A percentile compares a stretch with the other conserved stretches of the same genome.
Conservation (phyloP, 225 moss, liverwort and hornwort species). For the Physcomitrium patens region DNA sequence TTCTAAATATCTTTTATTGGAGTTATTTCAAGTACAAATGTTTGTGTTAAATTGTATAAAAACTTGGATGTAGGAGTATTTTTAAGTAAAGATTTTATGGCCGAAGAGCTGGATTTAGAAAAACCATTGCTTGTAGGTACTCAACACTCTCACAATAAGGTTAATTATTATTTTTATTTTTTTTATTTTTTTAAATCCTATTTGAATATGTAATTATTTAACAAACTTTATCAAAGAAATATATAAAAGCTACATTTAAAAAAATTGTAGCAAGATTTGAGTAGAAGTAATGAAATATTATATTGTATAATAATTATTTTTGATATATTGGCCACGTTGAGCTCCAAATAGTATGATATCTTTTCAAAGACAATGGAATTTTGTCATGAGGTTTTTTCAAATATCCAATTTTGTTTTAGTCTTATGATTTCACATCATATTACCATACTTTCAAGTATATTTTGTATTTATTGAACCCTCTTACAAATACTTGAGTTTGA, state of each 20-base stretch:
- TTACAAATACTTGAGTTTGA: background rate
- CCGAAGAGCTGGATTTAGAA: constrained; percentile 69
- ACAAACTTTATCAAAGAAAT: background rate
- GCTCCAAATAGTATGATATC: constrained; percentile 77
- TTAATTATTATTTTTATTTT: constrained; percentile 21
- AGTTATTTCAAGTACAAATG: background rate
- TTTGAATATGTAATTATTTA: background rate
- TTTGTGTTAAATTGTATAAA: constrained; percentile 17
- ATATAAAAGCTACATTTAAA: background rate
- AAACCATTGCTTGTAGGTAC: constrained; percentile 84
- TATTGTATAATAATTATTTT: constrained; percentile 89
- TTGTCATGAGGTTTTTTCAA: constrained; percentile 38
- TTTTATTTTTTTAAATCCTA: background rate
- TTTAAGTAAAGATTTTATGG: constrained; percentile 59
- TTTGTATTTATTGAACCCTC: background rate
- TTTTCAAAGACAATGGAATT: constrained; percentile 49
- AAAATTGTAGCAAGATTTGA: constrained; percentile 17
- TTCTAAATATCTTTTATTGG: too few relatives aligned
- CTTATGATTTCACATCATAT: constrained; percentile 5
- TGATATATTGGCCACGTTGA: constrained; percentile 84
- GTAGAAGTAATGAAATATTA: constrained; percentile 67
- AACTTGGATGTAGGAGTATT: constrained; percentile 65
- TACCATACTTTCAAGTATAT: background rate
- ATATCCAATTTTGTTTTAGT: constrained; percentile 12
- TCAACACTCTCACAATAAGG: constrained; percentile 84